Evolutionary conservation across 345 rosid species (phyloP).

Genomic region (Brassica carinata): DNA sequence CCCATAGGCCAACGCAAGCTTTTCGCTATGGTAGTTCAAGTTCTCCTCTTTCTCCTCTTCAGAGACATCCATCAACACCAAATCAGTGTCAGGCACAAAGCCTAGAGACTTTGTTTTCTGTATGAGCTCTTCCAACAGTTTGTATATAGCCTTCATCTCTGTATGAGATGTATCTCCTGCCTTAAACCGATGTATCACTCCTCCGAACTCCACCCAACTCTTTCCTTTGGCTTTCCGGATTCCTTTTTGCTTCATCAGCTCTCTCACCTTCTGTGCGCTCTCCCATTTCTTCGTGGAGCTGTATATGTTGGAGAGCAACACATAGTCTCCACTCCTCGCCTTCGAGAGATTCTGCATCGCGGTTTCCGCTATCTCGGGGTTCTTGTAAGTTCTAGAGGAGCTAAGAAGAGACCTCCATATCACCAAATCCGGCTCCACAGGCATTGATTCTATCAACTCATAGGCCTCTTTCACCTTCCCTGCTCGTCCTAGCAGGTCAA

Average conservation of each 20-base stretch:
- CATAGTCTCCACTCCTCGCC: slow-evolving; percentile 69
- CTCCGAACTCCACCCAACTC: slow-evolving; percentile 80
- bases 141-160: slow-evolving; percentile 60
- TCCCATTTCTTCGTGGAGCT: slow-evolving; percentile 75
- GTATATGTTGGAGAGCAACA: slow-evolving; percentile 73
- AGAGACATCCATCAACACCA: slow-evolving; percentile 85
- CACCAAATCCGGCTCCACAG: slow-evolving; percentile 69
- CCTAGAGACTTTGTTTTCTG: slow-evolving; percentile 56
- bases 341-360: slow-evolving; percentile 61
- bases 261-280: slow-evolving; percentile 59
- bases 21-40: slow-evolving; percentile 73
- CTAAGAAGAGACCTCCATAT: slow-evolving; percentile 90
- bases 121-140: slow-evolving; percentile 55
- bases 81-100: slow-evolving; percentile 58
- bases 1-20: slow-evolving; percentile 78
- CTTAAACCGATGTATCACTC: slow-evolving; percentile 64
- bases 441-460: slow-evolving; percentile 62
- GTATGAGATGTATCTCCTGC: slow-evolving; percentile 76
- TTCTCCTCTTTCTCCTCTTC: slow-evolving; percentile 88
- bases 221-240: slow-evolving; percentile 66
- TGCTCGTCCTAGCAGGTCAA: slow-evolving; percentile 75
- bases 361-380: slow-evolving; percentile 57
- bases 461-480: slow-evolving; percentile 72
- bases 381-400: slow-evolving; percentile 61
- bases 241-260: slow-evolving; percentile 61